Percentiles rank a stretch among this genome's conserved stretches.
Evolutionary conservation across 768 basidiomycete genomes (phyloP).

Genomic region (Phanerochaete carnosa): DNA sequence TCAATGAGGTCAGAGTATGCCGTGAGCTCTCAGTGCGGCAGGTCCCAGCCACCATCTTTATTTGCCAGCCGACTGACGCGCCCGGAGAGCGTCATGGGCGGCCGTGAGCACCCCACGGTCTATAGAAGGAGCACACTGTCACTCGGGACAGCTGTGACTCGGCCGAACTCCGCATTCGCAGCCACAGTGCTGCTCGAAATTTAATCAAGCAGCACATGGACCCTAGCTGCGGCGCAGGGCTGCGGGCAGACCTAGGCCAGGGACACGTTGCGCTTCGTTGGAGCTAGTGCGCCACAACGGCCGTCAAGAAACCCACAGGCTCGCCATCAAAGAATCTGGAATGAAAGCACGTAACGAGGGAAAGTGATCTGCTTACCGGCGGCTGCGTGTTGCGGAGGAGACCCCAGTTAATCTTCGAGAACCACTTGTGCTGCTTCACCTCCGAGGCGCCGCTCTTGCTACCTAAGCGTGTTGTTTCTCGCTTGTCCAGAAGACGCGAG

Average conservation of each 20-base stretch:
- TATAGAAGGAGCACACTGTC: not conserved
- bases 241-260: not conserved
- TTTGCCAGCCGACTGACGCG: not conserved
- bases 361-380: conserved; percentile 57
- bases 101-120: not conserved
- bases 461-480: conserved; percentile 83
- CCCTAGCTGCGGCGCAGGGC: not conserved
- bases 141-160: not conserved
- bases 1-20: not conserved
- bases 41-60: not conserved
- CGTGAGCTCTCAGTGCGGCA: not conserved
- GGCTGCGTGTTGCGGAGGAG: conserved; percentile 88
- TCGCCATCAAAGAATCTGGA: not conserved
- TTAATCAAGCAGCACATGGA: not conserved
- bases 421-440: conserved; percentile 99
- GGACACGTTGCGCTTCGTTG: not conserved
- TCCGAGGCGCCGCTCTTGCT: conserved; percentile 95
- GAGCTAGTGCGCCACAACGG: conserved; percentile 3
- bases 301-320: conserved; percentile 1
- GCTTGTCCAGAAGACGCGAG: conserved; percentile 85
- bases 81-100: not conserved
- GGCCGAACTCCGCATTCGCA: not conserved
- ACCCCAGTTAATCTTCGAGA: conserved; percentile 95
- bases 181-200: not conserved
- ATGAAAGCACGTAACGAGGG: not conserved